These are phyloP conservation scores for Russula abietina DNA, from an alignment of 768 basidiomycete genomes.

Conservation along the genomic window DNA sequence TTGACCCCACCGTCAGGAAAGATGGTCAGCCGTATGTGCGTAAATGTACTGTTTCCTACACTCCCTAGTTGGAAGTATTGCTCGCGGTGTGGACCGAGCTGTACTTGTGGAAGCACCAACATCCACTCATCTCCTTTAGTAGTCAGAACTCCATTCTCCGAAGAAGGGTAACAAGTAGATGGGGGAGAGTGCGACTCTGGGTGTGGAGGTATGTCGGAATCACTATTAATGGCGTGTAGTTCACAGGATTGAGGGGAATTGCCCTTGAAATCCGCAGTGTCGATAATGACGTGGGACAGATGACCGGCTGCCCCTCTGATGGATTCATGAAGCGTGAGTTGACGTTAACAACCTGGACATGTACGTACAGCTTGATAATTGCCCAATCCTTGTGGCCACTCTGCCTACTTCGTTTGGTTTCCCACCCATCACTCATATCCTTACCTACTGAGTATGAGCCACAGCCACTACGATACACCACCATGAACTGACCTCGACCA, in stretches of 20 bases:
- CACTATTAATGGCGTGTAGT: constrained; percentile 49
- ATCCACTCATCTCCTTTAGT: constrained; percentile 56
- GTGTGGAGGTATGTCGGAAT: constrained; percentile 32
- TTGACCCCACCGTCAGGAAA: constrained; percentile 94
- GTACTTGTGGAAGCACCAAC: constrained; percentile 64
- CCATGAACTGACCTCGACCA: constrained; percentile 54
- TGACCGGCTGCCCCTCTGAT: constrained; percentile 65
- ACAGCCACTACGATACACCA: constrained; percentile 1
- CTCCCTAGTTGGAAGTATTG: constrained; percentile 84
- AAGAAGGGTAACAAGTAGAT: constrained; percentile 18
- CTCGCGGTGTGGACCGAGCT: constrained; percentile 82
- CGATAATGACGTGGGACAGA: constrained; percentile 78
- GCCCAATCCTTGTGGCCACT: constrained; percentile 88
- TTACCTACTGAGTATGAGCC: constrained; percentile 40
- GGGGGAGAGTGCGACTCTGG: constrained; percentile 18
- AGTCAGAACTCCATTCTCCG: constrained; percentile 28
- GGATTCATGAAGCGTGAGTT: not conserved
- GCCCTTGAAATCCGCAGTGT: constrained; percentile 93
- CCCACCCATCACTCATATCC: constrained; percentile 99
- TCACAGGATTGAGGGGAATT: constrained; percentile 91
- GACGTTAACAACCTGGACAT: constrained; percentile 29
- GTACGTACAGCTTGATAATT: constrained; percentile 80
- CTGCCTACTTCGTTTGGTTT: constrained; percentile 81
- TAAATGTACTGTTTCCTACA: constrained; percentile 52
- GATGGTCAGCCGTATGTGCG: constrained; percentile 84